Percentiles rank a stretch among this genome's conserved stretches.
Evolutionary conservation across 1,284 basidiomycete genomes (phyloP).

Genomic region (Ustilago loliicola): DNA sequence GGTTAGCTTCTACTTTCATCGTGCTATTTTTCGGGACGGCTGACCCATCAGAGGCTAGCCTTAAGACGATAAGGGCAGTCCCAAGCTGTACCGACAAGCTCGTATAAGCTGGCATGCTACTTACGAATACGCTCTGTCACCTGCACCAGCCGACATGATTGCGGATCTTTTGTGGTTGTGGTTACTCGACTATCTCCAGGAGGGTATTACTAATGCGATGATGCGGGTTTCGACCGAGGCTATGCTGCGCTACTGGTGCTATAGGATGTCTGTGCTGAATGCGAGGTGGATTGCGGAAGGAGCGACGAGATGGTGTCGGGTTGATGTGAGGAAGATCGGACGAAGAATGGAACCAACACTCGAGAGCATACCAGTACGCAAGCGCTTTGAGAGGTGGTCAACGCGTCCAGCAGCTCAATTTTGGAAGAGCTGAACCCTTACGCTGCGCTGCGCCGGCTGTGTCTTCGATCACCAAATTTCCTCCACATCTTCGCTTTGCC

Average conservation of each 20-base stretch:
- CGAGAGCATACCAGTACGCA: not conserved
- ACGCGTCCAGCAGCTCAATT: constrained; percentile 27
- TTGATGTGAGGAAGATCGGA: constrained; percentile 5
- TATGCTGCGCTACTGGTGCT: not conserved
- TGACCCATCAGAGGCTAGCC: not conserved
- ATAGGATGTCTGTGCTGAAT: not conserved
- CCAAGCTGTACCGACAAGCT: not conserved
- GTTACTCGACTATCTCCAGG: not conserved
- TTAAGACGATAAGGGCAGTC: not conserved
- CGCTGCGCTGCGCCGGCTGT: not conserved
- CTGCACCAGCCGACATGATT: constrained; percentile 67
- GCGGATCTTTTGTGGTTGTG: constrained; percentile 1
- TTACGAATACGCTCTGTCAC: constrained; percentile 67
- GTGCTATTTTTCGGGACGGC: not conserved
- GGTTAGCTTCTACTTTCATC: not conserved
- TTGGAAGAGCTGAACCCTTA: constrained; percentile 6
- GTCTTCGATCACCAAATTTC: constrained; percentile 19
- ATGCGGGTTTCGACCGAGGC: not conserved
- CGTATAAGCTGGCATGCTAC: not conserved
- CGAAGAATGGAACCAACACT: constrained; percentile 26
- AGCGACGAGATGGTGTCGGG: not conserved
- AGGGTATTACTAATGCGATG: not conserved
- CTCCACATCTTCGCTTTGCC: constrained; percentile 13
- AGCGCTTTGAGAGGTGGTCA: constrained; percentile 26
- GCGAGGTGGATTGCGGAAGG: not conserved